Evolutionary conservation across 179 eudicot genomes (phyloP).

Genomic region (Silene noctiflora): DNA sequence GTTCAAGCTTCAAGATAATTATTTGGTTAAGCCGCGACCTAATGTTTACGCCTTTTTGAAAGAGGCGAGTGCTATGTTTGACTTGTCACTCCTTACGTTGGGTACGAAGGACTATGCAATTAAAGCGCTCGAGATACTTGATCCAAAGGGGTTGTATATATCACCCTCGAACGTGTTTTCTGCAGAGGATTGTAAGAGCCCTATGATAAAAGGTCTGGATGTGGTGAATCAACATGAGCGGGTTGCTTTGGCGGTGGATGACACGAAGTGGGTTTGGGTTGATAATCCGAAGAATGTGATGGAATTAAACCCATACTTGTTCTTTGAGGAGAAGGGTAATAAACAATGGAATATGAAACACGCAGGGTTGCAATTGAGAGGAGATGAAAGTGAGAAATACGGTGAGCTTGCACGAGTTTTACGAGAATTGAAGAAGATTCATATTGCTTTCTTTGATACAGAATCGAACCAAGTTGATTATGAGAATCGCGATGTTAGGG

Average conservation of each 20-base stretch:
- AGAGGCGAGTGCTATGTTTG: slow-evolving; percentile 8
- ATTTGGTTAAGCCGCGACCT: neutral
- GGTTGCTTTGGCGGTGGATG: slow-evolving; percentile 8
- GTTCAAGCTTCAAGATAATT: neutral
- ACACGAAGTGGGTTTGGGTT: neutral
- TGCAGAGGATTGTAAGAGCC: neutral
- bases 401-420: slow-evolving; percentile 14
- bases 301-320: neutral
- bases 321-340: neutral
- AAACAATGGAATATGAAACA: too few relatives aligned
- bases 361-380: neutral
- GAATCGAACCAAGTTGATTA: neutral
- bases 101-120: neutral
- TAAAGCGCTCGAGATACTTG: neutral
- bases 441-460: neutral
- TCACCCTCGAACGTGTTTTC: neutral
- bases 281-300: slow-evolving; percentile 3
- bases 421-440: slow-evolving; percentile 11
- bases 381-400: slow-evolving; percentile 7
- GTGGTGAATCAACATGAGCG: neutral
- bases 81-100: slow-evolving; percentile 1
- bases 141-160: slow-evolving; percentile 4
- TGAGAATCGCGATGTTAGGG: slow-evolving; percentile 8
- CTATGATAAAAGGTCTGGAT: neutral
- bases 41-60: neutral